Evolutionary conservation across 805 yeast species (phyloP).

Genomic region (Saturnispora halmiae): DNA sequence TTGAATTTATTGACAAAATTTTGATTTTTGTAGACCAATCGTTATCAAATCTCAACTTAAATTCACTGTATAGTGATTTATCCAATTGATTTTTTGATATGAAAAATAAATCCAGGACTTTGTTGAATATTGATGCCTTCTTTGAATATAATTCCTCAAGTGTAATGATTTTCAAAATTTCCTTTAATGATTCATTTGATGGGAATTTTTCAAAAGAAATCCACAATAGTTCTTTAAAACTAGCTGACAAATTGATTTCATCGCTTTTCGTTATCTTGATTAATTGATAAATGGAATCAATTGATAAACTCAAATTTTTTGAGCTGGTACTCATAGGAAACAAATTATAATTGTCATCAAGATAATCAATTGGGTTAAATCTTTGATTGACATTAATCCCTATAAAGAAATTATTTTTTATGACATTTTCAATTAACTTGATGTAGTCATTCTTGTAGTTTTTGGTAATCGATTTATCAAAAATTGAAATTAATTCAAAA

Average conservation of each 20-base stretch:
- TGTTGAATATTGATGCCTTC: slow-evolving; percentile 24
- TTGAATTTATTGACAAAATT: background rate
- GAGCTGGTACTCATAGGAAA: slow-evolving; percentile 29
- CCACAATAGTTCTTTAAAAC: slow-evolving; percentile 24
- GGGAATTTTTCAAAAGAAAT: slow-evolving; percentile 26
- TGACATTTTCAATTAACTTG: slow-evolving; percentile 24
- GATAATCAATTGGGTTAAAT: slow-evolving; percentile 5
- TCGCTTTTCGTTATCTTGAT: slow-evolving; percentile 20
- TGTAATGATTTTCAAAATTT: slow-evolving; percentile 19
- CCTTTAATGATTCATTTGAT: slow-evolving; percentile 15
- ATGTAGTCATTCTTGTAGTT: slow-evolving; percentile 23
- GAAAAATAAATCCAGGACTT: slow-evolving; percentile 22
- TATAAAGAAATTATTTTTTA: slow-evolving; percentile 28
- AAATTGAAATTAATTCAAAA: slow-evolving; percentile 39
- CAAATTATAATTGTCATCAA: slow-evolving; percentile 16
- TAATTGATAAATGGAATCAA: slow-evolving; percentile 25
- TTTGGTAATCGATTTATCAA: slow-evolving; percentile 29
- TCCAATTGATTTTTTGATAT: slow-evolving; percentile 20
- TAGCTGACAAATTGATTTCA: slow-evolving; percentile 12
- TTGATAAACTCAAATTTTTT: slow-evolving; percentile 19
- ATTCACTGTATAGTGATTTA: slow-evolving; percentile 19
- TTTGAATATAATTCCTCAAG: slow-evolving; percentile 18
- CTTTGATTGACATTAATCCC: slow-evolving; percentile 24
- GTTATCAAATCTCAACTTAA: slow-evolving; percentile 24
- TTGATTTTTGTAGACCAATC: slow-evolving; percentile 4